phyloP scores from a whole-genome alignment of 805 yeast species.

The Sugiyamaella smithiae region DNA sequence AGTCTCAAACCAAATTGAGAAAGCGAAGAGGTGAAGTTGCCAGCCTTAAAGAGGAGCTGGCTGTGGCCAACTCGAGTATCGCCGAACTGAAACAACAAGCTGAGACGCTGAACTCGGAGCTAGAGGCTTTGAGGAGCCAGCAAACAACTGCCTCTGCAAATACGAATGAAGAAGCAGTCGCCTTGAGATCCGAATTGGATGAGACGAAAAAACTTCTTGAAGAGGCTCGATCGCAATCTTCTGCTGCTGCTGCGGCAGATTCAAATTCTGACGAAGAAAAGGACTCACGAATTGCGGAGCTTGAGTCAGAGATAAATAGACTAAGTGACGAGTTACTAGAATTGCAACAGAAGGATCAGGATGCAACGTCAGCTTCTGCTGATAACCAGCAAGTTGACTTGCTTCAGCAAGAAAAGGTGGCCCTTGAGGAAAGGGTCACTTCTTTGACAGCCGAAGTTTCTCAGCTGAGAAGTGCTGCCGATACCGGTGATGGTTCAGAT shows the following conservation, averaged over 20 bases:
- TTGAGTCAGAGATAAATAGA: constrained; percentile 31
- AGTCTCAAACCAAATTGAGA: constrained; percentile 28
- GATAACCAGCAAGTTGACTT: constrained; percentile 4
- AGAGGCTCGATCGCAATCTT: constrained; percentile 22
- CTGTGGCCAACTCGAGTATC: constrained; percentile 9
- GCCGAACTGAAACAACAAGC: constrained; percentile 10
- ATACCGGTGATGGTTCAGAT: neutral
- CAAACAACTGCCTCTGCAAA: neutral
- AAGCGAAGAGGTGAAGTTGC: constrained; percentile 20
- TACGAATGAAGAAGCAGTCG: neutral
- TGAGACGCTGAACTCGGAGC: constrained; percentile 12
- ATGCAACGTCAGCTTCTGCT: neutral
- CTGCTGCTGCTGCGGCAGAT: neutral
- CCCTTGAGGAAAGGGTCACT: neutral
- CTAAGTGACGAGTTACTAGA: constrained; percentile 29
- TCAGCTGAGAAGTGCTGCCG: neutral
- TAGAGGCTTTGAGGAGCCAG: constrained; percentile 3
- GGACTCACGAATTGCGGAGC: constrained; percentile 30
- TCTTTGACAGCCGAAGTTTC: neutral
- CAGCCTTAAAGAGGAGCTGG: constrained; percentile 16
- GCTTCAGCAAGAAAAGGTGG: constrained; percentile 25
- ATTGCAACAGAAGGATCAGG: constrained; percentile 15
- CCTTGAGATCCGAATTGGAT: constrained; percentile 14
- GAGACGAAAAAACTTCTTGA: constrained; percentile 20
- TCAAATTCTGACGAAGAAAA: constrained; percentile 11